Conservation (phyloP, 345 rosid species). For the Brassica incana region DNA sequence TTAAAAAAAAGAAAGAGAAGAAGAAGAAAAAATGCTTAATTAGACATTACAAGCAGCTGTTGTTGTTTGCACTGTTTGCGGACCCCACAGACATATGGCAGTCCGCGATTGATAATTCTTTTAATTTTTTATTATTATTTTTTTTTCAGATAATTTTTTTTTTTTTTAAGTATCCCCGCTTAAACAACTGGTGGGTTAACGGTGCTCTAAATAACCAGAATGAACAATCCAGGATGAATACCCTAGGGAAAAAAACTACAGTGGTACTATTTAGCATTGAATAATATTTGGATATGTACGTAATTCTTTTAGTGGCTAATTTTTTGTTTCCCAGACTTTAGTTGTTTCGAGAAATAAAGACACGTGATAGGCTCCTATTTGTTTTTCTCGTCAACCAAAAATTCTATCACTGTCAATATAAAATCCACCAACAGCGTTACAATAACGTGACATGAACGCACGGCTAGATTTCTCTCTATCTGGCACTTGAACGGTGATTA, state of each 20-base stretch:
- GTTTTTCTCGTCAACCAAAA: slow-evolving; percentile 18
- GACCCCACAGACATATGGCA: too few species aligned
- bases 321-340: not conserved
- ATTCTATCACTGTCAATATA: slow-evolving; percentile 1
- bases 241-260: not conserved
- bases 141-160: too few species aligned
- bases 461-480: not conserved
- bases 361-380: slow-evolving; percentile 38
- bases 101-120: too few species aligned
- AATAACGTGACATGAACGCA: slow-evolving; percentile 30
- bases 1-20: too few species aligned
- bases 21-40: too few species aligned
- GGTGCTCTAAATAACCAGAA: too few species aligned
- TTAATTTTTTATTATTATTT: too few species aligned
- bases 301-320: not conserved
- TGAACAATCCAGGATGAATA: not conserved
- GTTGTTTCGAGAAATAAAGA: slow-evolving; percentile 25
- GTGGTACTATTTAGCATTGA: not conserved
- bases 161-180: too few species aligned
- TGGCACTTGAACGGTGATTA: slow-evolving; percentile 18
- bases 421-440: slow-evolving; percentile 1
- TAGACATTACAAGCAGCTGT: too few species aligned
- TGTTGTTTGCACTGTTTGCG: too few species aligned
- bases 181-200: too few species aligned
- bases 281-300: not conserved